phyloP scores from a whole-genome alignment of 2,329 filamentous ascomycete species.

The Colletotrichum chlorophyti region DNA sequence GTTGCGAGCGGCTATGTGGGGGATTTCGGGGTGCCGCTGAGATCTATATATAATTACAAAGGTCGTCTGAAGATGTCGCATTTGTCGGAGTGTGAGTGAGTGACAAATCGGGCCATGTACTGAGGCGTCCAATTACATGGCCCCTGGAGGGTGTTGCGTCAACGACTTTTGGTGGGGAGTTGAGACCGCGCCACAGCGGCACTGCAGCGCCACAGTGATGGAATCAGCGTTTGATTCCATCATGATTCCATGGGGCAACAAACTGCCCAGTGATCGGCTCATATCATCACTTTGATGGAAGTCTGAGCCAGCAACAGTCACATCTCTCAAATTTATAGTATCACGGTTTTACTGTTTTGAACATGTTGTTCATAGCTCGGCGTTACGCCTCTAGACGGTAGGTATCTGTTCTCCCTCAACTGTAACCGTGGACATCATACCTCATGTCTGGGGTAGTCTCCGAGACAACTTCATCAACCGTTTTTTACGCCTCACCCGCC shows the following conservation, averaged over 20 bases:
- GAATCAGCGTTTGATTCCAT: conserved; percentile 18
- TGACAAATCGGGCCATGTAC: conserved; percentile 24
- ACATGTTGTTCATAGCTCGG: not conserved
- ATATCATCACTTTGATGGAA: not conserved
- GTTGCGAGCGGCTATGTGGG: too few species aligned
- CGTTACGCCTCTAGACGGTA: too few species aligned
- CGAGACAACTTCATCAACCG: not conserved
- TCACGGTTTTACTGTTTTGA: too few species aligned
- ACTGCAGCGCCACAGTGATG: conserved; percentile 12
- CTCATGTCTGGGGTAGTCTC: not conserved
- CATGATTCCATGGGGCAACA: conserved; percentile 1
- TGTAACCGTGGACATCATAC: too few species aligned
- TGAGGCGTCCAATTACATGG: not conserved
- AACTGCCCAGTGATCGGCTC: not conserved
- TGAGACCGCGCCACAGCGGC: conserved; percentile 15
- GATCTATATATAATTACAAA: too few species aligned
- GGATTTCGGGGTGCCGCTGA: too few species aligned
- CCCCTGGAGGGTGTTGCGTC: conserved; percentile 24
- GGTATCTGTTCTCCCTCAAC: not conserved
- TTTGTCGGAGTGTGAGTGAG: too few species aligned
- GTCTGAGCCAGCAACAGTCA: not conserved
- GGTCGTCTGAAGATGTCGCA: conserved; percentile 11
- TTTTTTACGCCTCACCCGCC: not conserved
- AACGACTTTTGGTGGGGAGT: conserved; percentile 22
- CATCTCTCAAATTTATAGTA: too few species aligned